Percentiles rank a stretch among this genome's conserved stretches.
Conservation (phyloP, 768 basidiomycete genomes). For the Tricholoma flavovirens region DNA sequence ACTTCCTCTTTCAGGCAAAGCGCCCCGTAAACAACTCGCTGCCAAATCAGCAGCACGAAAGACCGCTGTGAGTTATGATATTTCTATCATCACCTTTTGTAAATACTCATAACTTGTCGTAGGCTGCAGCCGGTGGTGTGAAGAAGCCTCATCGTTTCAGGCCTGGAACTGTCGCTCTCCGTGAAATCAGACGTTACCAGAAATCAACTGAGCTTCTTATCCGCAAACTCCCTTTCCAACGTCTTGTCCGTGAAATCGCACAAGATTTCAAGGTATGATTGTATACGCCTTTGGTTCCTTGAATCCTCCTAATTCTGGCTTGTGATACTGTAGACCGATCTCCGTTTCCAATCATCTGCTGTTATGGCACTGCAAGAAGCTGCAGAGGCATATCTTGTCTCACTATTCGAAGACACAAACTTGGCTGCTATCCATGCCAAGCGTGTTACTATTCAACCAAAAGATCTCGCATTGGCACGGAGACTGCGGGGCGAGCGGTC, state of each 20-base stretch:
- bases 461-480: conserved; percentile 13
- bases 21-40: conserved; percentile 68
- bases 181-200: conserved; percentile 20
- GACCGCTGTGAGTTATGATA: conserved; percentile 40
- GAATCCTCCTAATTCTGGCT: background rate
- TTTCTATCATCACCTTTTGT: background rate
- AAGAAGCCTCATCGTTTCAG: conserved; percentile 88
- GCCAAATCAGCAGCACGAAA: conserved; percentile 62
- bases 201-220: conserved; percentile 18
- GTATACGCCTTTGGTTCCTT: background rate
- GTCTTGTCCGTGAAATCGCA: conserved; percentile 20
- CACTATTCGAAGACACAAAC: conserved; percentile 17
- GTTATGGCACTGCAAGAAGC: conserved; percentile 18
- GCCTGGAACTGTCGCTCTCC: conserved; percentile 18
- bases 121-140: conserved; percentile 73
- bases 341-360: conserved; percentile 16
- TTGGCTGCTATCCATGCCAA: conserved; percentile 18
- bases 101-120: conserved; percentile 1
- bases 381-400: conserved; percentile 17
- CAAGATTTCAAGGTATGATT: conserved; percentile 14
- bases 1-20: conserved; percentile 38
- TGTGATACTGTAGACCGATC: conserved; percentile 5
- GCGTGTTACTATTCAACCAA: conserved; percentile 17
- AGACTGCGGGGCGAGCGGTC: conserved; percentile 12
- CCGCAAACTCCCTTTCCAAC: conserved; percentile 17